Conservation (phyloP, 2,329 filamentous ascomycete species). For the Penicillium sp. region DNA sequence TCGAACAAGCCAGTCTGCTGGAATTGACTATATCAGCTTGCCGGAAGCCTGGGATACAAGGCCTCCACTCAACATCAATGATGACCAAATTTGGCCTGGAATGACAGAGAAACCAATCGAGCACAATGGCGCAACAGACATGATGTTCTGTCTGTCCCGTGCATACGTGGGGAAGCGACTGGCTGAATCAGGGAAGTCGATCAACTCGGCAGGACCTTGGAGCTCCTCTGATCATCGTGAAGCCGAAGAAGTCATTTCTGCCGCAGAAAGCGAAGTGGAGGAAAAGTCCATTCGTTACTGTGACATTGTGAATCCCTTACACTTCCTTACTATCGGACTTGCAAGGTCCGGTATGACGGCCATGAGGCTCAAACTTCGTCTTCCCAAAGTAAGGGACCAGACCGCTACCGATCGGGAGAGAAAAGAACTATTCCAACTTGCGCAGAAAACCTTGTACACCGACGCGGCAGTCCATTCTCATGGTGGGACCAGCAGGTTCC, state of each 20-base stretch:
- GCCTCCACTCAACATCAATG: constrained; percentile 41
- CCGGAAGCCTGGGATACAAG: constrained; percentile 21
- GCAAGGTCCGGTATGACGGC: constrained; percentile 41
- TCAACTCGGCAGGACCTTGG: constrained; percentile 2
- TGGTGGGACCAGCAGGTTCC: constrained; percentile 21
- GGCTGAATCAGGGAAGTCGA: constrained; percentile 2
- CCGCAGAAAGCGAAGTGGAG: constrained; percentile 32
- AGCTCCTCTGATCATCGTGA: constrained; percentile 1
- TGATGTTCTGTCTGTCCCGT: constrained; percentile 34
- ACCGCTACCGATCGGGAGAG: constrained; percentile 19
- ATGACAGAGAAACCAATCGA: constrained; percentile 42
- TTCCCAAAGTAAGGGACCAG: constrained; percentile 20
- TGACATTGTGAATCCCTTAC: constrained; percentile 35
- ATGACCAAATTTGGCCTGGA: constrained; percentile 36
- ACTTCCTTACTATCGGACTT: constrained; percentile 44
- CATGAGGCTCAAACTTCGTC: constrained; percentile 32
- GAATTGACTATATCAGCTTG: constrained; percentile 17
- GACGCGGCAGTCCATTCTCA: constrained; percentile 31
- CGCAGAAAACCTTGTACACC: constrained; percentile 38
- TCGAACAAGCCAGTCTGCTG: constrained; percentile 29
- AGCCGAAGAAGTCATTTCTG: constrained; percentile 17
- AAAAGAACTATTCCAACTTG: constrained; percentile 28
- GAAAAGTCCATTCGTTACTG: constrained; percentile 33
- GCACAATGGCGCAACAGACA: constrained; percentile 42
- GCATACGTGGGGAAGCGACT: constrained; percentile 7